A percentile compares a stretch with the other conserved stretches of the same genome.
phyloP scores from a whole-genome alignment of 179 eudicot genomes.

The Spergularia azorica region DNA sequence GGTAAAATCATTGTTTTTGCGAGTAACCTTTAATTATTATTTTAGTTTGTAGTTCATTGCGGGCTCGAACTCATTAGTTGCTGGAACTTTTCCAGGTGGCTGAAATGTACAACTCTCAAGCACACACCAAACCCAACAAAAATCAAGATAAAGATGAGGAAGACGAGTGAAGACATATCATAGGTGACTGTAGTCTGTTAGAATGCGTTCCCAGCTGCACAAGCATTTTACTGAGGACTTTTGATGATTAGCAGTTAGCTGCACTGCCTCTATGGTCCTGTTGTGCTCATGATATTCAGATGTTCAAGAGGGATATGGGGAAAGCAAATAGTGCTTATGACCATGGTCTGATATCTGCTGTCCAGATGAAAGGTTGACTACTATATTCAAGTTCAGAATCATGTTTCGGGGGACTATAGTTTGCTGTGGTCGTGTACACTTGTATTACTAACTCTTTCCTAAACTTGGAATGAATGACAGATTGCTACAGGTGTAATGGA shows the following conservation, averaged over 20 bases:
- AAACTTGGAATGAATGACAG: too few species aligned
- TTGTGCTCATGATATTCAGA: background rate
- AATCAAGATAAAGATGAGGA: conserved; percentile 60
- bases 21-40: background rate
- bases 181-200: background rate
- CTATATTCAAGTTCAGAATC: background rate
- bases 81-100: conserved; percentile 53
- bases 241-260: background rate
- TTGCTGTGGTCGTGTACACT: background rate
- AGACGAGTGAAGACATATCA: conserved; percentile 30
- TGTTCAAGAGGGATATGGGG: background rate
- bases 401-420: background rate
- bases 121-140: conserved; percentile 44
- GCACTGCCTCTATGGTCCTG: background rate
- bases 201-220: background rate
- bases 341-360: background rate
- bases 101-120: conserved; percentile 71
- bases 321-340: too few species aligned
- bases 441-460: background rate
- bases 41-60: background rate
- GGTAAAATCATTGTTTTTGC: conserved; percentile 40
- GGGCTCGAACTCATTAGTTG: background rate
- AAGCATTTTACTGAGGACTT: conserved; percentile 10
- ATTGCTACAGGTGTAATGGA: background rate
- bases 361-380: background rate